Conservation (phyloP, 1,284 basidiomycete genomes). For the Waitea zeae region DNA sequence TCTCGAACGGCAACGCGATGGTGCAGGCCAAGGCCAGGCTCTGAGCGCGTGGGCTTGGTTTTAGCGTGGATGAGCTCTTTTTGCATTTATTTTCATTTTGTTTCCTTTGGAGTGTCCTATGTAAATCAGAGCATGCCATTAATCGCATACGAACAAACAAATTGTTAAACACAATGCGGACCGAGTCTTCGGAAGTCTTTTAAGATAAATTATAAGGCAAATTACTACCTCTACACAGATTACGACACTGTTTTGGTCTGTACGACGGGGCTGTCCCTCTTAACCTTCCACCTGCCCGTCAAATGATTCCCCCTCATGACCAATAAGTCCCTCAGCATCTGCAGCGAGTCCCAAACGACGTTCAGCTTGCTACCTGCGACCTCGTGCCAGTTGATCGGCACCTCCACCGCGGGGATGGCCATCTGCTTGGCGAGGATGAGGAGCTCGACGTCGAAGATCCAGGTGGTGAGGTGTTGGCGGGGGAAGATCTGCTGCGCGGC, state of each 20-base stretch:
- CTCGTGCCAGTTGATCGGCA: slow-evolving; percentile 85
- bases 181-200: no score
- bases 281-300: slow-evolving; percentile 44
- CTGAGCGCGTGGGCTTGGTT: no score
- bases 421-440: slow-evolving; percentile 75
- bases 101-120: no score
- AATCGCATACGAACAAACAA: no score
- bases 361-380: slow-evolving; percentile 84
- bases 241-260: no score
- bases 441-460: slow-evolving; percentile 94
- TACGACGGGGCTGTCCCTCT: no score
- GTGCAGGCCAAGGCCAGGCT: slow-evolving; percentile 9
- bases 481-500: slow-evolving; percentile 75
- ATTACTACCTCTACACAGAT: no score
- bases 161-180: no score
- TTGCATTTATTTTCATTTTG: no score
- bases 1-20: slow-evolving; percentile 19
- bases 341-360: slow-evolving; percentile 66
- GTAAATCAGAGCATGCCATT: no score
- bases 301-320: slow-evolving; percentile 72
- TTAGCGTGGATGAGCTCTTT: no score
- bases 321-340: slow-evolving; percentile 79
- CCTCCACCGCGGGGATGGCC: slow-evolving; percentile 63
- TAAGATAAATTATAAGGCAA: no score
- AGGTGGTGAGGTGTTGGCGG: slow-evolving; percentile 64